Evolutionary conservation across 2,329 filamentous ascomycete genomes (phyloP), one percentile per base, ranked within the genome.

Genomic region (Aspergillus aculeatinus): DNA sequence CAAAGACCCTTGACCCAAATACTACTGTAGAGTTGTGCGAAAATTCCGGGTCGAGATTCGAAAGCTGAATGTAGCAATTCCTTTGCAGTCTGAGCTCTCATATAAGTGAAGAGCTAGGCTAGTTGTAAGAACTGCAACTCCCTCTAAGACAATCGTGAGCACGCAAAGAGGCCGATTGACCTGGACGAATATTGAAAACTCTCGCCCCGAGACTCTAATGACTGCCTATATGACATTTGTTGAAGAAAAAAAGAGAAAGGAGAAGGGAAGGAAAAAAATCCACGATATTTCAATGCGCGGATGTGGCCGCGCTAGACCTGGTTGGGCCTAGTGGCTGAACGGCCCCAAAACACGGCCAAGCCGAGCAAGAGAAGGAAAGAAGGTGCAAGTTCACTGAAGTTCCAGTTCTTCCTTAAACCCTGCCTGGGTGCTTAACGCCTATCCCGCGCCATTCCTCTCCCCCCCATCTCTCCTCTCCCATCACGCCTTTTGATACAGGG

Each of bases 181-280:
- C 91, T 96, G 90, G 91, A 90, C 87, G 92, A 92, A 90, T 86
- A 98, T 85, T 91, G 91, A 76, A 74, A 63, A 21, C 68, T 87
- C 90, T 87, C 90, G 87, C 87, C 90, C 90, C 93, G 94, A 96
- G 95, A 99, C 95, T 99, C 95, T 98, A 98, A 94, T 90, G 91
- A 90, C 87, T 89, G 90, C 89, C 92, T 94, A 83, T 79, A 75
- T 75, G 80, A 84, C 81, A 83, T 83, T 80, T 77, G 76, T 73
- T 72, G 74, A 77, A 76, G 81, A 82, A 76, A 80, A 77, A 81
- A 76, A 77, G 14, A 77, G 74, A 72, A 68, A 66, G 69, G 78
- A 76, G 73, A 72, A 74, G 72, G 72, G 73, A 67, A 63, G 67
- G 60, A 67, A 63, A 59, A 65, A 63, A 64, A 61, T 63, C 60